Percentiles rank a stretch among this genome's conserved stretches.
Conservation (phyloP, 805 yeast genomes). For the Tetrapisispora iriomotensis region DNA sequence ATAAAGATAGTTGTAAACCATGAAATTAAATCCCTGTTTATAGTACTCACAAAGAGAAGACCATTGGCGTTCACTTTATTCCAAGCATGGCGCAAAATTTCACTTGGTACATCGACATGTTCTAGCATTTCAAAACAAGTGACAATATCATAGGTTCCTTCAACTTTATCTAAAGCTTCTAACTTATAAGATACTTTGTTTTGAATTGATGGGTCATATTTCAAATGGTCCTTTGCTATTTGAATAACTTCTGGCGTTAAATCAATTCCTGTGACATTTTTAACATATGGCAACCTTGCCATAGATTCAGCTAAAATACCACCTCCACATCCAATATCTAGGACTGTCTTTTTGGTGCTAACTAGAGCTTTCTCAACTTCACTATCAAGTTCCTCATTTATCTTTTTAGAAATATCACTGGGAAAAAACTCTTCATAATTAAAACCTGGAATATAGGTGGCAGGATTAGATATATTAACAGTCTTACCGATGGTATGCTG, state of each 20-base stretch:
- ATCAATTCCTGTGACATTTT: conserved; percentile 71
- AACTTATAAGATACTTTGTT: conserved; percentile 51
- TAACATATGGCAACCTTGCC: conserved; percentile 61
- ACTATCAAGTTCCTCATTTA: conserved; percentile 45
- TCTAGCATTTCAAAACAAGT: conserved; percentile 93
- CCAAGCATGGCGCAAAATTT: conserved; percentile 60
- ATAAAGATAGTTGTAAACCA: conserved; percentile 89
- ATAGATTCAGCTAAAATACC: conserved; percentile 83
- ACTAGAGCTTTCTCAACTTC: conserved; percentile 26
- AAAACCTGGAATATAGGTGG: conserved; percentile 70
- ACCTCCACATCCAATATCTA: conserved; percentile 99
- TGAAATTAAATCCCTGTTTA: conserved; percentile 75
- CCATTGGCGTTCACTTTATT: conserved; percentile 60
- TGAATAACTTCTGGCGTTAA: conserved; percentile 71
- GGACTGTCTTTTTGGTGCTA: conserved; percentile 36
- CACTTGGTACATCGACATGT: conserved; percentile 81
- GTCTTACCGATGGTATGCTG: conserved; percentile 41
- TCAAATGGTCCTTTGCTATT: conserved; percentile 66
- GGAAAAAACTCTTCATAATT: conserved; percentile 56
- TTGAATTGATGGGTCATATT: conserved; percentile 52
- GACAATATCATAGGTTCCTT: conserved; percentile 57
- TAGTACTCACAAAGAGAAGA: conserved; percentile 78
- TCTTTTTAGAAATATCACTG: conserved; percentile 36
- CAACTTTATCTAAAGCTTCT: conserved; percentile 48
- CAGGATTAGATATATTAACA: conserved; percentile 23